Conservation (phyloP, 305 asterid genomes). For the Fraxinus paxiana region DNA sequence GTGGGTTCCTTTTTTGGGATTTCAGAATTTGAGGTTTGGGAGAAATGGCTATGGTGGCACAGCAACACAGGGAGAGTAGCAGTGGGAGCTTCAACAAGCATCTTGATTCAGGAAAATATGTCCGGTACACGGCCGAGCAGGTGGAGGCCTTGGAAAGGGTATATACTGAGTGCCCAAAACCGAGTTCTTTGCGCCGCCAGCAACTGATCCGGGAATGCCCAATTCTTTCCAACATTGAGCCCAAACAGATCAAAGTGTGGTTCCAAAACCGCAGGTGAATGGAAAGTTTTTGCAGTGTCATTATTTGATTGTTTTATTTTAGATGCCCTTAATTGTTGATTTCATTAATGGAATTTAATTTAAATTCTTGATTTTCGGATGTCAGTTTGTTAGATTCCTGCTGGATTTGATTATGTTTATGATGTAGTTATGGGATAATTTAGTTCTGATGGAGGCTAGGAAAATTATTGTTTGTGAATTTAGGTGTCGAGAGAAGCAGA, state of each 20-base stretch:
- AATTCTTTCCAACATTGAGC: conserved; percentile 76
- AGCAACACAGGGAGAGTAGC: conserved; percentile 69
- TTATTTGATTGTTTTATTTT: background rate
- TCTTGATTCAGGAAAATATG: conserved; percentile 81
- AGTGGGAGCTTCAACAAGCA: conserved; percentile 68
- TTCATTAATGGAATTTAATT: background rate
- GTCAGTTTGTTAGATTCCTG: conserved; percentile 8
- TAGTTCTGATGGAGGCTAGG: conserved; percentile 6
- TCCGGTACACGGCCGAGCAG: conserved; percentile 86
- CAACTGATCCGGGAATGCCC: conserved; percentile 90
- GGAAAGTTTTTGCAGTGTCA: background rate
- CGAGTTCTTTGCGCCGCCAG: conserved; percentile 80
- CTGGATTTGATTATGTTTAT: conserved; percentile 11
- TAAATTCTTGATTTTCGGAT: background rate
- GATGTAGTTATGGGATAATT: background rate
- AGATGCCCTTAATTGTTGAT: background rate
- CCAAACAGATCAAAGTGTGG: conserved; percentile 96
- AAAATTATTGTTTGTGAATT: conserved; percentile 18
- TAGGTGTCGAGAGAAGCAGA: conserved; percentile 95
- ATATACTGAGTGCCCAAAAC: conserved; percentile 88
- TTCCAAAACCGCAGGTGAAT: conserved; percentile 85
- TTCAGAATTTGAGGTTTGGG: conserved; percentile 1
- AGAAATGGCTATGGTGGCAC: conserved; percentile 82
- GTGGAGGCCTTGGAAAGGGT: conserved; percentile 95
- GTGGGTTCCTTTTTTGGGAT: conserved; percentile 9